Base-by-base conservation (phyloP, 495 filamentous ascomycete species). In the Chaetomium fimeti region DNA sequence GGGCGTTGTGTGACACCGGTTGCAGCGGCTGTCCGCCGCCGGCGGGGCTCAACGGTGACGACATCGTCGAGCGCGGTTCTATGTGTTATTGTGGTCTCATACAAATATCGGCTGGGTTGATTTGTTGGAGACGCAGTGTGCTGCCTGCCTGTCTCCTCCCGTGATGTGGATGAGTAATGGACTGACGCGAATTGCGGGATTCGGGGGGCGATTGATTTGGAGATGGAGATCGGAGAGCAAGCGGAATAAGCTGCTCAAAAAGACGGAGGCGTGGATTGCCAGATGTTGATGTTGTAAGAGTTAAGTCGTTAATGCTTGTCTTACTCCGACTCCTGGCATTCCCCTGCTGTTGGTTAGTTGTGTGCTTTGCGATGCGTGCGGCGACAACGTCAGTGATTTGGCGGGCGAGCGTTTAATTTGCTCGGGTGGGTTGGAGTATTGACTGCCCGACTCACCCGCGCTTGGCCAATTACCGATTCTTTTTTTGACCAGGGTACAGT, bases 1-100 rank as follows among this genome's bases (percentile, higher is more conserved):
- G 86, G 74, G 88, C 84, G 73, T 96, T 91, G 57, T 91, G 87
- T 8, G 92, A 92, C 25, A 91, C 76, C 20, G 87, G 85, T 65
- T 87, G 85, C 59, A 92, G 77, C 70, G 89, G 84, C 43, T 77
- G 69, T 58, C 70, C 69, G 32, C 61, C 70, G 71, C 70, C 75
- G 43, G 61, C 71, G 7, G 71, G 68, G 61, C 72, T 68, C 70
- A 68, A 66, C 69, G 69, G 57, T 56, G 63, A 52, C 2, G 62
- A 59, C 57, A 64, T 61, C 43, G 62, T 67, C 62, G 68, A 63
- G 62, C 45, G 12, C n/a, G 32, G 38, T 22, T 11, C 20, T 43
- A 48, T 48, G 25, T 60, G 57, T 57, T 66, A 68, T 65, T 51
- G 61, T 20, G 40, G 20, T 53, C 27, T 61, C 62, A 72, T 72